Evolutionary conservation across 345 rosid species (phyloP), one percentile per base, ranked within the genome.

Genomic region (Capsella bursapastoris): DNA sequence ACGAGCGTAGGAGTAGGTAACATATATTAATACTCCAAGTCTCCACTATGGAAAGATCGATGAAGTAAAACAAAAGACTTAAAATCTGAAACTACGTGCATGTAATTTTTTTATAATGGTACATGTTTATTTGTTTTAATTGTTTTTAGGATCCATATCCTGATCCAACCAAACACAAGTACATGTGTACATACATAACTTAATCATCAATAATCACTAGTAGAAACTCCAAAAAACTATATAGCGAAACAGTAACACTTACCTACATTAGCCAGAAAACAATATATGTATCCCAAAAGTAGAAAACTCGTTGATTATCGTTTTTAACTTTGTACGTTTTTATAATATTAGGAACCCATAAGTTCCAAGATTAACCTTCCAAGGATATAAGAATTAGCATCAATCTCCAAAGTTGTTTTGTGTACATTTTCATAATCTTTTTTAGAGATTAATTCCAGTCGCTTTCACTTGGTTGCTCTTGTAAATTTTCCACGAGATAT

Each of bases 401-500:
- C 38, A 27, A 27, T 28, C 25, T 70, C 35, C 15, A 34, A 32
- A 13, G 7, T 14, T 70, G n/a, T 47, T 29, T 29, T 35, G 57
- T 9, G 34, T 8, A 47, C 15, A 47, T 25, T 47, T 47, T 34
- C 6, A 14, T 41, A 22, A 22, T 22, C 25, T 22, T 22, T 8
- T n/a, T 27, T 25, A 4, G 10, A 67, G 10, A 52, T 53, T 22
- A 22, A 22, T 22, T 41, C 1, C 55, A 53, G 29, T 61, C 13
- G 25, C 43, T 29, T 73, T 43, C 27, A 40, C 31, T 7, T 28
- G 40, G 25, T 31, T 72, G 38, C 8, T 53, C 15, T 56, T 45
- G 57, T 12, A 44, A 44, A 10, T 44, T 44, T 56, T 44, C 50
- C 71, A 34, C 40, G 37, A 55, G 25, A 12, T 34, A 22, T 56